Percentiles rank a stretch among this genome's conserved stretches.
phyloP scores from a whole-genome alignment of 1,284 basidiomycete genomes.

The Wolfiporia cocos region DNA sequence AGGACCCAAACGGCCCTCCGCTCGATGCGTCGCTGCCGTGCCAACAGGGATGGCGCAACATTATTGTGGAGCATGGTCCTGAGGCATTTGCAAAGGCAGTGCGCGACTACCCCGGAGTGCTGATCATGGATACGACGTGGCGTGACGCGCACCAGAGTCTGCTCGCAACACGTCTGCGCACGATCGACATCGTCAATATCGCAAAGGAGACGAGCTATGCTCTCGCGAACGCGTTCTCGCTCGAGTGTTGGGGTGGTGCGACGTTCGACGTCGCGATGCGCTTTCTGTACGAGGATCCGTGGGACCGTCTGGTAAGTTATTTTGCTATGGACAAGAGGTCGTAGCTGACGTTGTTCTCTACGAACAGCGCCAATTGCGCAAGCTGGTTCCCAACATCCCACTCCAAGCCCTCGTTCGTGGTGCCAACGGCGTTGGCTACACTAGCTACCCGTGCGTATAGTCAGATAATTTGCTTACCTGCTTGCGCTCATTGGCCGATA shows the following conservation, averaged over 20 bases:
- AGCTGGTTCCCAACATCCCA: conserved; percentile 97
- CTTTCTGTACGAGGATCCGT: conserved; percentile 99
- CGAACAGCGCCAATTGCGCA: conserved; percentile 88
- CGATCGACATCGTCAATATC: conserved; percentile 97
- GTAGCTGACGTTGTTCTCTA: no score
- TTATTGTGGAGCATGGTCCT: conserved; percentile 96
- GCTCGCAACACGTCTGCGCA: conserved; percentile 93
- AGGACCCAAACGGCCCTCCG: conserved; percentile 67
- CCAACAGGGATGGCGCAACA: conserved; percentile 94
- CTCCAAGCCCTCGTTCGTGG: conserved; percentile 98
- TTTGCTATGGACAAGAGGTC: background rate
- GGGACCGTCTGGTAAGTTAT: conserved; percentile 84
- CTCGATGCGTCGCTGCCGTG: conserved; percentile 84
- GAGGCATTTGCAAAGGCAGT: conserved; percentile 99
- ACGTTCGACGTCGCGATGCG: conserved; percentile 99
- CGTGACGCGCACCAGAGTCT: conserved; percentile 99
- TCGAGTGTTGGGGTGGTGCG: conserved; percentile 99
- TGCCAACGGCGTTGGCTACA: conserved; percentile 99
- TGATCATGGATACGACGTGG: conserved; percentile 99
- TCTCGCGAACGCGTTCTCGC: conserved; percentile 90
- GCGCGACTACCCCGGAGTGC: conserved; percentile 89
- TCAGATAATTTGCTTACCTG: background rate
- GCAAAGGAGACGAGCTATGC: conserved; percentile 97
- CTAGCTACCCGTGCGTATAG: conserved; percentile 83
- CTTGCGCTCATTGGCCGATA: conserved; percentile 21